A percentile compares a stretch with the other conserved stretches of the same genome.
Conservation (phyloP, 1,139 yeast species). For the Hyphopichia pseudoburtonii region DNA sequence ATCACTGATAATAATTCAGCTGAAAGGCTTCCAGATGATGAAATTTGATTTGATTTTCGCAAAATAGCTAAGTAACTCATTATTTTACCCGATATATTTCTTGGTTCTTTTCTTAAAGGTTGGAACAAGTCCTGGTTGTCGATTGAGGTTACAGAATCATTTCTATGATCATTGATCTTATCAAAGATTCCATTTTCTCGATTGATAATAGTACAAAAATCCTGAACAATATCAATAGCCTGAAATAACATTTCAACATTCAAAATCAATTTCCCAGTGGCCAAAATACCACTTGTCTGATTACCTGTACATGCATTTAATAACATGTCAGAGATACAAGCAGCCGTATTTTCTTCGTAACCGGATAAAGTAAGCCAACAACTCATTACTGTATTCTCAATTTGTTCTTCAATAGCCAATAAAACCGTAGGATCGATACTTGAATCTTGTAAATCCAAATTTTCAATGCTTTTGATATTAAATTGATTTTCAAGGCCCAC, state of each 20-base stretch:
- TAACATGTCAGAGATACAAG: constrained; percentile 89
- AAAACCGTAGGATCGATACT: constrained; percentile 48
- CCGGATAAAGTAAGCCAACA: constrained; percentile 89
- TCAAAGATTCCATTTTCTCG: background rate
- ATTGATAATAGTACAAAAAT: constrained; percentile 21
- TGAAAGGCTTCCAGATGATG: constrained; percentile 59
- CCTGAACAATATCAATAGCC: constrained; percentile 63
- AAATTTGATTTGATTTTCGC: constrained; percentile 51
- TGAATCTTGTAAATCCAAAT: constrained; percentile 12
- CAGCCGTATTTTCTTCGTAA: constrained; percentile 91
- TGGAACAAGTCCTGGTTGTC: constrained; percentile 23
- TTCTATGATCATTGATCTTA: constrained; percentile 1
- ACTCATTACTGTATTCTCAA: constrained; percentile 68
- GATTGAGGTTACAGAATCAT: constrained; percentile 3
- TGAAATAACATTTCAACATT: constrained; percentile 75
- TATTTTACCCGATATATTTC: constrained; percentile 76
- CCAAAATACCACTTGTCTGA: constrained; percentile 65
- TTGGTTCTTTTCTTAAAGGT: constrained; percentile 69
- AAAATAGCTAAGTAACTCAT: constrained; percentile 76
- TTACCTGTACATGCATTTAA: constrained; percentile 79
- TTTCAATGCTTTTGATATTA: constrained; percentile 6
- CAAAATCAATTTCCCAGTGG: constrained; percentile 73
- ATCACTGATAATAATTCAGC: constrained; percentile 71
- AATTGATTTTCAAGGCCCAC: constrained; percentile 52
- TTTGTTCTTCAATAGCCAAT: constrained; percentile 57